Conservation (phyloP, 2,329 filamentous ascomycete species). For the Penicillium sp. region DNA sequence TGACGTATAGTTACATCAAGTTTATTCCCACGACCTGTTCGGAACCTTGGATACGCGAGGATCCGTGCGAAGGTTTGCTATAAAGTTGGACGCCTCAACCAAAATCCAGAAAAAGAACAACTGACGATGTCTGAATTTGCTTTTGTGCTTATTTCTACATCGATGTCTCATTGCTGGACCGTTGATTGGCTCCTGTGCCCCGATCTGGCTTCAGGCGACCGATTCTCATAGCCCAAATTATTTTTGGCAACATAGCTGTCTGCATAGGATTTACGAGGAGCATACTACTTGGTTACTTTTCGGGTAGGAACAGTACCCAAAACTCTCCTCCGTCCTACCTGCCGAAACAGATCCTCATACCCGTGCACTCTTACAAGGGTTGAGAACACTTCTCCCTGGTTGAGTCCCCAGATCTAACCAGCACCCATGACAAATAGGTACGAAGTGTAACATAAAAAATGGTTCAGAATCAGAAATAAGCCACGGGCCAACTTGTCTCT, state of each 20-base stretch:
- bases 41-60: neutral
- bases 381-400: too few relatives aligned
- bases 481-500: too few relatives aligned
- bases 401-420: too few relatives aligned
- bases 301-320: neutral
- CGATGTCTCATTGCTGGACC: neutral
- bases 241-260: neutral
- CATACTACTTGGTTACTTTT: too few relatives aligned
- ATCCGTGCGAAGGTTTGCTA: neutral
- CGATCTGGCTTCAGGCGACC: neutral
- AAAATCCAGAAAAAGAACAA: neutral
- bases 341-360: too few relatives aligned
- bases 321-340: neutral
- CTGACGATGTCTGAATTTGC: neutral
- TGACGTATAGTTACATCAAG: constrained; percentile 4
- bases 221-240: neutral
- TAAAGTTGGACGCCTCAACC: neutral
- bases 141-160: neutral
- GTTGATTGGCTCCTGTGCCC: neutral
- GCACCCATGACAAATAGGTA: too few relatives aligned
- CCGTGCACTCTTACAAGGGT: too few relatives aligned
- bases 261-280: neutral
- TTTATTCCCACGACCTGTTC: neutral
- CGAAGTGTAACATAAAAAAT: too few relatives aligned
- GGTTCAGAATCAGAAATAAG: too few relatives aligned